A percentile compares a stretch with the other conserved stretches of the same genome.
phyloP scores from a whole-genome alignment of 2,329 filamentous ascomycete species.

The Neonectria coccinea region DNA sequence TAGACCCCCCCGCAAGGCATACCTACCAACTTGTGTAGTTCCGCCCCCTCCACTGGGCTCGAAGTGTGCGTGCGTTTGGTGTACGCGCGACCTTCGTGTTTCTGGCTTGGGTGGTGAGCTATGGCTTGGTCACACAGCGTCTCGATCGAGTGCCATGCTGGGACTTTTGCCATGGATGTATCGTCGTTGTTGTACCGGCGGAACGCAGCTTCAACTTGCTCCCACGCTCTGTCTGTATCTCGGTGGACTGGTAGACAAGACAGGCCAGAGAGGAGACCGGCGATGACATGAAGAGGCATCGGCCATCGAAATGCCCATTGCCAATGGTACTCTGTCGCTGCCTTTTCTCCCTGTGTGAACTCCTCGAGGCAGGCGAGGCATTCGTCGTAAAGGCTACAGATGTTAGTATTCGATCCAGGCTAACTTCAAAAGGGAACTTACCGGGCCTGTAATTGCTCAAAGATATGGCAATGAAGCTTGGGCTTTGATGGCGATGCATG shows the following conservation, averaged over 20 bases:
- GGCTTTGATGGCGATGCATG: conserved; percentile 26
- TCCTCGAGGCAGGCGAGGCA: conserved; percentile 34
- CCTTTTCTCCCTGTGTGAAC: conserved; percentile 29
- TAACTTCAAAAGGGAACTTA: neutral
- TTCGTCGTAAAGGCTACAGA: conserved; percentile 30
- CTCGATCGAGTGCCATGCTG: conserved; percentile 32
- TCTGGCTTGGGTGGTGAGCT: conserved; percentile 18
- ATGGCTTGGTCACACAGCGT: conserved; percentile 34
- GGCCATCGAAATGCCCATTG: conserved; percentile 36
- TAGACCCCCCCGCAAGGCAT: conserved; percentile 21
- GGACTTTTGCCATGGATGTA: conserved; percentile 31
- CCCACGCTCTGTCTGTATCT: conserved; percentile 33
- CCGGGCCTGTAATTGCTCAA: conserved; percentile 31
- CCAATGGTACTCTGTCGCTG: conserved; percentile 29
- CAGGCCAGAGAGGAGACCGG: conserved; percentile 27
- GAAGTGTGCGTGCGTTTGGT: conserved; percentile 24
- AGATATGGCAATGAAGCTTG: conserved; percentile 29
- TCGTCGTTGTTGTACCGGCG: conserved; percentile 35
- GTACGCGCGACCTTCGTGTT: conserved; percentile 29
- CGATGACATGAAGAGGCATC: conserved; percentile 33
- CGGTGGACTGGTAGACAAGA: conserved; percentile 27
- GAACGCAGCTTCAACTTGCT: conserved; percentile 32
- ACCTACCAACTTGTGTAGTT: conserved; percentile 15
- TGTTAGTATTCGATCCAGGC: neutral
- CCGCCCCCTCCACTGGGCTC: neutral